Evolutionary conservation across 306 rosid species (phyloP), one percentile per base, ranked within the genome.

Genomic region (Psophocarpus tetragonolobus): DNA sequence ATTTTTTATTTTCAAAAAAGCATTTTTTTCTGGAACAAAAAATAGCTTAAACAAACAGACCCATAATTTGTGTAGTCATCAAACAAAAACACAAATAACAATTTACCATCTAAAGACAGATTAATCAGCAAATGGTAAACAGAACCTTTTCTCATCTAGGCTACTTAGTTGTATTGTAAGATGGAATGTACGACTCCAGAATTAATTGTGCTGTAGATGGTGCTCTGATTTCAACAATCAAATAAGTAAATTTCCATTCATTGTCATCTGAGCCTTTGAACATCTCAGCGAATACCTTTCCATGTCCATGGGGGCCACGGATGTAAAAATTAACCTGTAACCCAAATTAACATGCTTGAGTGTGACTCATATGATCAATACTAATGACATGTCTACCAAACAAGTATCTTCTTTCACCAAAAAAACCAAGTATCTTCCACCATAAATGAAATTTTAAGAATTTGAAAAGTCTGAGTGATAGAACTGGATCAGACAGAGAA

Each of bases 301-400:
- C 99, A 71, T 84, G 90, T 74, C 99, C 99, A 54, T 96, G 88
- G 1, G 97, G 96, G 4, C 94, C 99, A 5, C 99, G 97, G 38
- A 96, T 80, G 75, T 85, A 87, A 83, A 96, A 96, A 62, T 91
- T 93, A n/a, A 96, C 92, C 99, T 95, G 78, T 51, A 83, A 65
- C 33, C 64, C 71, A 73, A 63, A 61, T 56, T 57, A 14, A 61
- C 50, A 63, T 69, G 45, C 44, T 64, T 64, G 72, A 69, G 47
- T 48, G 76, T 24, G 36, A 72, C 71, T 60, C 35, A 63, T 32
- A 70, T 47, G 61, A 27, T 73, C 48, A 53, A 54, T 27, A 72
- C 26, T 33, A 45, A 7, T 36, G 54, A 63, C 50, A 69, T 53
- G 30, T 27, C 72, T 23, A 53, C 47, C 60, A 47, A 58, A 73